phyloP scores from a whole-genome alignment of 2,329 filamentous ascomycete species.

The Penicillium thymicola region DNA sequence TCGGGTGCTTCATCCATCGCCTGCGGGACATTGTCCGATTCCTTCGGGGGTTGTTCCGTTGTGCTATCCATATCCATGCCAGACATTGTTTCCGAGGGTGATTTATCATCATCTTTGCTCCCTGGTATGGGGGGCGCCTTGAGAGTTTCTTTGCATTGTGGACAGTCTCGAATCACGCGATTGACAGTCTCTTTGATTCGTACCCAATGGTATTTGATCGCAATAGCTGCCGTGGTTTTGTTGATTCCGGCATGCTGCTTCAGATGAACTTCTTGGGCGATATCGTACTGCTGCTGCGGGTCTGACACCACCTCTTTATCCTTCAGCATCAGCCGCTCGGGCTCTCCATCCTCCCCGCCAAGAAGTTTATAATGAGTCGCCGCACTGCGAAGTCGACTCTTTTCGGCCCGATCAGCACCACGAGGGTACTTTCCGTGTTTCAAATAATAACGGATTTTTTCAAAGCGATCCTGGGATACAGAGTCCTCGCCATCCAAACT shows the following conservation, averaged over 20 bases:
- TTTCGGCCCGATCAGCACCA: constrained; percentile 90
- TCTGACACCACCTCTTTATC: constrained; percentile 96
- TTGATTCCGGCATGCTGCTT: constrained; percentile 88
- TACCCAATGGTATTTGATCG: constrained; percentile 94
- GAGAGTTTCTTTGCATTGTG: constrained; percentile 78
- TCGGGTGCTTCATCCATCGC: constrained; percentile 26
- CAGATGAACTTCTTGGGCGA: constrained; percentile 73
- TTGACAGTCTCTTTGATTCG: constrained; percentile 97
- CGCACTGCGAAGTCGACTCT: constrained; percentile 87
- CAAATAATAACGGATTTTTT: constrained; percentile 97
- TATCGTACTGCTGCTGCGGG: constrained; percentile 83
- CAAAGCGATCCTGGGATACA: constrained; percentile 92
- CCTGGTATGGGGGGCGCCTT: constrained; percentile 50
- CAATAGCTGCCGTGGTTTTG: constrained; percentile 92
- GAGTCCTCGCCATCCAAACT: constrained; percentile 70
- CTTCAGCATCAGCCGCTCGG: constrained; percentile 87
- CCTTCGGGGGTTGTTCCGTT: constrained; percentile 16
- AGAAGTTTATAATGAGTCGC: constrained; percentile 91
- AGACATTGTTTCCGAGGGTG: constrained; percentile 14
- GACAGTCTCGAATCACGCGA: constrained; percentile 87
- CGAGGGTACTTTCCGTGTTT: constrained; percentile 91
- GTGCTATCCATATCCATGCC: constrained; percentile 14
- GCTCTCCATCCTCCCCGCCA: constrained; percentile 46
- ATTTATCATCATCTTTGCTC: constrained; percentile 28
- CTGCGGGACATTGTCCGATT: constrained; percentile 15